These are phyloP conservation scores for Ophioceras dolichostomum DNA, from an alignment of 2,329 filamentous ascomycete genomes.

Conservation along the genomic window DNA sequence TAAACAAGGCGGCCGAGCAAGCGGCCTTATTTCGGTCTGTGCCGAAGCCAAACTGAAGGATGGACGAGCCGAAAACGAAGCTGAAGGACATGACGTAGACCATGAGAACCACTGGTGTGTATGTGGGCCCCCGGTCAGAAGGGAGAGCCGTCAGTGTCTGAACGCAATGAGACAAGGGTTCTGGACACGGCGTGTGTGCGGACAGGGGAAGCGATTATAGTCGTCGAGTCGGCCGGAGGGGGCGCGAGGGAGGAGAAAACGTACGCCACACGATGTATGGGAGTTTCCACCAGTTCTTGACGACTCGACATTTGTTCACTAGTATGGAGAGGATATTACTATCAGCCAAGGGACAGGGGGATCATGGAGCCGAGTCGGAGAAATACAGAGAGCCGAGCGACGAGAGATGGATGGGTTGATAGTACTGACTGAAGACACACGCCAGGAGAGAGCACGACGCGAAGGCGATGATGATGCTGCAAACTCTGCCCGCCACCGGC, in stretches of 20 bases:
- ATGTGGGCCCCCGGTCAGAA: no score
- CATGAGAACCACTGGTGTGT: not conserved
- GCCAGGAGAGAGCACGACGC: not conserved
- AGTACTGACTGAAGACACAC: not conserved
- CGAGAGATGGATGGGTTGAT: no score
- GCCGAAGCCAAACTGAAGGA: not conserved
- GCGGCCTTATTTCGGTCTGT: not conserved
- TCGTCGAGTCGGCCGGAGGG: no score
- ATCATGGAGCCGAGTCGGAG: not conserved
- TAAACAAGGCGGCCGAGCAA: not conserved
- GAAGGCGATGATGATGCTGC: not conserved
- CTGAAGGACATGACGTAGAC: not conserved
- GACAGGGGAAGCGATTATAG: not conserved
- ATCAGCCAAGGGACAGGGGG: not conserved
- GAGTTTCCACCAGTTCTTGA: not conserved
- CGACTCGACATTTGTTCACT: not conserved
- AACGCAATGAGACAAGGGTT: not conserved
- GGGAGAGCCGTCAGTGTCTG: not conserved
- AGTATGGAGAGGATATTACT: not conserved
- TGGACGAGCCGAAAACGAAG: not conserved
- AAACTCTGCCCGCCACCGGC: not conserved
- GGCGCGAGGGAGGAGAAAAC: not conserved
- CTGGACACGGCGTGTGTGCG: not conserved
- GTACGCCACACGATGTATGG: constrained; percentile 1
- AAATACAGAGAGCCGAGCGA: not conserved